These are phyloP conservation scores for Liquidambar formosana DNA, from an alignment of 164 flowering plant species.

Conservation along the genomic window DNA sequence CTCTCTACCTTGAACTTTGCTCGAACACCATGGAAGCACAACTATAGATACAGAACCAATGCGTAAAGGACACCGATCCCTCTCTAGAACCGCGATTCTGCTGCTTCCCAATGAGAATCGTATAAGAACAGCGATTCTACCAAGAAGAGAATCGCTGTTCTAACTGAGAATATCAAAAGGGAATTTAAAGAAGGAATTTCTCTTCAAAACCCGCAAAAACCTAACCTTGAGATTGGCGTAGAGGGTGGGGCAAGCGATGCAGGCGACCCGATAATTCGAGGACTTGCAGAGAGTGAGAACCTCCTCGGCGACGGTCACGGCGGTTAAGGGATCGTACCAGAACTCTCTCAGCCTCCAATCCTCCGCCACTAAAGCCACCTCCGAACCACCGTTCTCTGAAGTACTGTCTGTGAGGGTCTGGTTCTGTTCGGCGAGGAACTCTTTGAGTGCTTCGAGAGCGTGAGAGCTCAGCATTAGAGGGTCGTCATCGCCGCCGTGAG, in stretches of 20 bases:
- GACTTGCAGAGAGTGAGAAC: slow-evolving; percentile 41
- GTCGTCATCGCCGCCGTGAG: slow-evolving; percentile 39
- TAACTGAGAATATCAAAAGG: no score
- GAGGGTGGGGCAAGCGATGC: slow-evolving; percentile 95
- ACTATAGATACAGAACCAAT: no score
- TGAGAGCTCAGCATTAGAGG: slow-evolving; percentile 48
- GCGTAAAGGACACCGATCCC: no score
- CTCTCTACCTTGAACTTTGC: no score
- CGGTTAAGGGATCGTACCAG: slow-evolving; percentile 86
- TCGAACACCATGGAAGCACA: no score
- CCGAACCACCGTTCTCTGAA: slow-evolving; percentile 19
- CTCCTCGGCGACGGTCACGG: slow-evolving; percentile 71
- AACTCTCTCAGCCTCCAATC: slow-evolving; percentile 97
- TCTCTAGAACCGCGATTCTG: no score
- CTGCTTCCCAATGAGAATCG: no score
- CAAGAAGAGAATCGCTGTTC: no score
- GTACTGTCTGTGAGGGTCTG: slow-evolving; percentile 4
- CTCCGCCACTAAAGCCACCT: slow-evolving; percentile 58
- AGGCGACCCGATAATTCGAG: slow-evolving; percentile 51
- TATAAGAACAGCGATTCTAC: no score
- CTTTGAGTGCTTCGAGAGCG: slow-evolving; percentile 59
- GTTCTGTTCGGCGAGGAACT: slow-evolving; percentile 55
- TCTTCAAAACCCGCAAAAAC: not conserved
- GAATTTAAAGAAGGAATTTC: no score
- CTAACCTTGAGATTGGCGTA: slow-evolving; percentile 85